Conservation (phyloP, 345 rosid species). For the Cochlearia excelsa region DNA sequence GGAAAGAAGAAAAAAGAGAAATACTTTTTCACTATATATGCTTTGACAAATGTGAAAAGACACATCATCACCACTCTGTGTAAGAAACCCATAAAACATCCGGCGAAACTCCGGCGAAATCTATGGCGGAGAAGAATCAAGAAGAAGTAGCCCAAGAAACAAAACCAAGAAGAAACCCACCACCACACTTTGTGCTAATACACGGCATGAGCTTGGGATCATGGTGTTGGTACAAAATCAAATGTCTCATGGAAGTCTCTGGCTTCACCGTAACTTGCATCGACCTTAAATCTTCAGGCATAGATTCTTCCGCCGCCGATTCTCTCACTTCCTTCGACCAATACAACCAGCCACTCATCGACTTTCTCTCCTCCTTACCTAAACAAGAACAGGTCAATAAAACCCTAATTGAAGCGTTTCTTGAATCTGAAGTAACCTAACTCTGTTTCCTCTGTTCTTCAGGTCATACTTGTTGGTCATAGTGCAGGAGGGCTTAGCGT, state of each 20-base stretch:
- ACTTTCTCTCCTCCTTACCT: slow-evolving; percentile 57
- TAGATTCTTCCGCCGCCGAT: slow-evolving; percentile 49
- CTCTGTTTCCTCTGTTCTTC: slow-evolving; percentile 7
- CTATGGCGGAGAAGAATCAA: slow-evolving; percentile 46
- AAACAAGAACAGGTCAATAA: slow-evolving; percentile 54
- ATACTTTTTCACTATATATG: slow-evolving; percentile 27
- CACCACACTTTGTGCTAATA: slow-evolving; percentile 69
- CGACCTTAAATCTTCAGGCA: slow-evolving; percentile 68
- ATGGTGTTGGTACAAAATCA: slow-evolving; percentile 96
- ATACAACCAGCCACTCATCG: slow-evolving; percentile 68
- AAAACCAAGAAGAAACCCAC: slow-evolving; percentile 7
- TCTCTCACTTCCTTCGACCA: slow-evolving; percentile 58
- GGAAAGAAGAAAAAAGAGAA: slow-evolving; percentile 2
- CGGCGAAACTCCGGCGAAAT: neutral
- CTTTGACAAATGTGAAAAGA: slow-evolving; percentile 21
- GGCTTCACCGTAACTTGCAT: slow-evolving; percentile 76
- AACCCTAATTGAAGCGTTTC: neutral
- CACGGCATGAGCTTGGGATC: slow-evolving; percentile 79
- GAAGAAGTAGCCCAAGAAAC: slow-evolving; percentile 1
- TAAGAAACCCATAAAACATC: slow-evolving; percentile 12
- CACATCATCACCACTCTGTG: neutral
- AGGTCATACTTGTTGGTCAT: slow-evolving; percentile 90
- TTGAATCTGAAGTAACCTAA: slow-evolving; percentile 24
- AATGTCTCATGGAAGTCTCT: slow-evolving; percentile 69
- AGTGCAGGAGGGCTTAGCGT: slow-evolving; percentile 90